A percentile compares a stretch with the other conserved stretches of the same genome.
Evolutionary conservation across 352 stramenopile species (phyloP).

Genomic region (Phytophthora citrophthora): DNA sequence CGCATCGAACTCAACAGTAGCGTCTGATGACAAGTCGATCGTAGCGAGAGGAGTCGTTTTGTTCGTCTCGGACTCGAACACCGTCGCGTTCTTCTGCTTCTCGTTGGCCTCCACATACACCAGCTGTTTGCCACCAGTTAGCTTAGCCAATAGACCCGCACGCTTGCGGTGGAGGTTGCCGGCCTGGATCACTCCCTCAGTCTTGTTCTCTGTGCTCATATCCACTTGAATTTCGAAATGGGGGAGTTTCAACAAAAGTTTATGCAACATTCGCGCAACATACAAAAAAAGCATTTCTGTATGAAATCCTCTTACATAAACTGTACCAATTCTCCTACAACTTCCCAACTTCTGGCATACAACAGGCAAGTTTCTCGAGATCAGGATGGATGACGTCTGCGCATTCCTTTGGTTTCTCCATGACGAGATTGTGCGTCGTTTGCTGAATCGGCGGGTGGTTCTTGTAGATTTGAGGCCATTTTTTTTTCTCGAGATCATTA

Average conservation of each 20-base stretch:
- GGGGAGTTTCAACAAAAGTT: neutral
- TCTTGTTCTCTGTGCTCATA: constrained; percentile 29
- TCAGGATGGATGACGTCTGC: constrained; percentile 2
- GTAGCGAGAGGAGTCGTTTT: constrained; percentile 26
- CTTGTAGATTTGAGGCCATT: constrained; percentile 17
- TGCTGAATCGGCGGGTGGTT: constrained; percentile 13
- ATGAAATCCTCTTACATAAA: too few relatives aligned
- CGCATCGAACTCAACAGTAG: constrained; percentile 42
- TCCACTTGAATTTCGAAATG: constrained; percentile 14
- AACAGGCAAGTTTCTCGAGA: constrained; percentile 7
- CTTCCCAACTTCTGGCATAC: constrained; percentile 2
- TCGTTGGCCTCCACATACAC: constrained; percentile 55
- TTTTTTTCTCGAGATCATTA: constrained; percentile 3
- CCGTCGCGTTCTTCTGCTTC: constrained; percentile 44
- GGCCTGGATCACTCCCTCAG: constrained; percentile 40
- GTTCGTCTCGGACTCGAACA: constrained; percentile 53
- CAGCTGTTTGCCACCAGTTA: constrained; percentile 35
- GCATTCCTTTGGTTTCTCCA: constrained; percentile 21
- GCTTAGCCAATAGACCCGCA: constrained; percentile 26
- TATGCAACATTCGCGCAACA: too few relatives aligned
- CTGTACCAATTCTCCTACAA: constrained; percentile 1
- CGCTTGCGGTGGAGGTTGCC: constrained; percentile 39
- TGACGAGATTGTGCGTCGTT: constrained; percentile 19
- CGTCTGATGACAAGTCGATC: constrained; percentile 35
- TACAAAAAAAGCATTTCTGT: too few relatives aligned